Percentiles rank a stretch among this genome's conserved stretches.
phyloP scores from a whole-genome alignment of 2,329 filamentous ascomycete species.

The Hymenoscyphus infarciens region DNA sequence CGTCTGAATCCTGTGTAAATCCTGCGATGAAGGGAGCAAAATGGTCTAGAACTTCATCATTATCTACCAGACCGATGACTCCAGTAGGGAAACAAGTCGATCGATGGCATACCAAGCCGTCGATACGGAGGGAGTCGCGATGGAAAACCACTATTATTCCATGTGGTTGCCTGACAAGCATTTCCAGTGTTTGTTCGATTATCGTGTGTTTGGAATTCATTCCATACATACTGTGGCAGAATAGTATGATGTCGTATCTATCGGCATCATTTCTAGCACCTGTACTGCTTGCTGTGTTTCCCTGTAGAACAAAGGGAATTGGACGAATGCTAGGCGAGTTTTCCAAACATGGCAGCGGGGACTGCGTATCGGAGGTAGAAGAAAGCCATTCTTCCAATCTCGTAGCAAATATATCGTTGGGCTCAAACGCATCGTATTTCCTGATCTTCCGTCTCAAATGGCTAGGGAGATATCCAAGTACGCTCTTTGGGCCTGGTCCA shows the following conservation, averaged over 20 bases:
- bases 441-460: constrained; percentile 42
- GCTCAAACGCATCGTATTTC: constrained; percentile 49
- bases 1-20: constrained; percentile 37
- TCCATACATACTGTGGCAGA: constrained; percentile 63
- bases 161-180: constrained; percentile 42
- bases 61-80: constrained; percentile 41
- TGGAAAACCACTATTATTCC: constrained; percentile 54
- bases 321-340: constrained; percentile 39
- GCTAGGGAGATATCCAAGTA: constrained; percentile 48
- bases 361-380: constrained; percentile 28
- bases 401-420: constrained; percentile 39
- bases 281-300: constrained; percentile 22
- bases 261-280: constrained; percentile 29
- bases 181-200: constrained; percentile 45
- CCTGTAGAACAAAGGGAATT: constrained; percentile 39
- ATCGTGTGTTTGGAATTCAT: constrained; percentile 47
- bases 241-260: constrained; percentile 53
- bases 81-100: constrained; percentile 47
- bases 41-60: constrained; percentile 44
- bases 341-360: constrained; percentile 42
- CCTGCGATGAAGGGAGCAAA: constrained; percentile 54
- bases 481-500: constrained; percentile 53
- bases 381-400: constrained; percentile 43
- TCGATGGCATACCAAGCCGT: constrained; percentile 46
- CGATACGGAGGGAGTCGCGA: constrained; percentile 45